Evolutionary conservation across 1,284 basidiomycete genomes (phyloP).

Genomic region (Coniophora puteana): DNA sequence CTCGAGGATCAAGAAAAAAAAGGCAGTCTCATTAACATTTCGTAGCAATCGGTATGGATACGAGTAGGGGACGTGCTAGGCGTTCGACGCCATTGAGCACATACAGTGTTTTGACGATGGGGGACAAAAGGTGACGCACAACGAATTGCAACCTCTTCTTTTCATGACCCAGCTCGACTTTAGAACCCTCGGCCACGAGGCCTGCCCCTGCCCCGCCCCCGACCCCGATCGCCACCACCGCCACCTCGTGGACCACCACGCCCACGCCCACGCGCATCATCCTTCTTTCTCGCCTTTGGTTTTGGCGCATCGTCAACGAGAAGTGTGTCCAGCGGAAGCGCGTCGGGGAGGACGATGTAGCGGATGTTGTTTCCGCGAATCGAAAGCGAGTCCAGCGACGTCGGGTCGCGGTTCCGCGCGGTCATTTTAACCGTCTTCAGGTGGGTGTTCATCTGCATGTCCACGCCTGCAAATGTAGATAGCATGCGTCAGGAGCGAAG

Average conservation of each 20-base stretch:
- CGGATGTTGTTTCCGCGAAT: constrained; percentile 93
- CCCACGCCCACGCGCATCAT: constrained; percentile 63
- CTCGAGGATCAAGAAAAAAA: no score
- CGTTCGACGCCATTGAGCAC: no score
- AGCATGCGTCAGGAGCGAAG: not conserved
- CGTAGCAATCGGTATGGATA: no score
- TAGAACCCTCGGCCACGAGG: constrained; percentile 43
- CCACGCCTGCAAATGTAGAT: constrained; percentile 64
- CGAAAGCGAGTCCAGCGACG: constrained; percentile 81
- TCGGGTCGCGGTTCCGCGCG: constrained; percentile 80
- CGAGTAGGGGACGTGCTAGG: no score
- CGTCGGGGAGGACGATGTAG: constrained; percentile 95
- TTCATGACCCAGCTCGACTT: no score
- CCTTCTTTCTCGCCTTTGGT: constrained; percentile 86
- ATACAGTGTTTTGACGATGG: no score
- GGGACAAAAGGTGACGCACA: no score
- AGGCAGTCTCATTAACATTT: no score
- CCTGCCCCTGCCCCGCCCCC: constrained; percentile 48
- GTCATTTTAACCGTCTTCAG: constrained; percentile 98
- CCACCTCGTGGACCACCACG: constrained; percentile 48
- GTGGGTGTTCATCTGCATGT: constrained; percentile 98
- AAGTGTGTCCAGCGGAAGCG: constrained; percentile 92
- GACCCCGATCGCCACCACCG: constrained; percentile 39
- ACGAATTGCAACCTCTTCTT: no score
- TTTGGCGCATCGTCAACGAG: constrained; percentile 98